phyloP scores from a whole-genome alignment of 1,284 basidiomycete genomes.

The Papiliotrema terrestris region DNA sequence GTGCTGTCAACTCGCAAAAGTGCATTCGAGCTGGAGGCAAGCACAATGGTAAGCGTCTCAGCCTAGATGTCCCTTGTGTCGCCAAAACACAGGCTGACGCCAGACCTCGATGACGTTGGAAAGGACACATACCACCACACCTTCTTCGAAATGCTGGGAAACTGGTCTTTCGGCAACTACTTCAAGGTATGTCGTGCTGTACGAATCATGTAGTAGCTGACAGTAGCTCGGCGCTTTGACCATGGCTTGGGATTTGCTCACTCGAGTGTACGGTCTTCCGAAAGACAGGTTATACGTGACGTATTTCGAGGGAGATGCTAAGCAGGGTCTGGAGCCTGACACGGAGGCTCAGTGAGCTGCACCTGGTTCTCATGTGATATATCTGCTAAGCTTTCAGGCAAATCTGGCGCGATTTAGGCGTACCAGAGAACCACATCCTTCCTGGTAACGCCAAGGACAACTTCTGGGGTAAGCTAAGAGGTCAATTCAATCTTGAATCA shows the following conservation, averaged over 20 bases:
- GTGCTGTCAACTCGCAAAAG: constrained; percentile 94
- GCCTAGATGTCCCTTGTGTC: neutral
- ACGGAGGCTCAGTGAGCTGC: constrained; percentile 62
- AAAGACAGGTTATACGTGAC: constrained; percentile 93
- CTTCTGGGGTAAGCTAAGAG: constrained; percentile 97
- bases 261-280: constrained; percentile 76
- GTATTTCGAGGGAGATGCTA: constrained; percentile 91
- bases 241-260: constrained; percentile 93
- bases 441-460: constrained; percentile 96
- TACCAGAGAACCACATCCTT: constrained; percentile 83
- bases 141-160: constrained; percentile 99
- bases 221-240: constrained; percentile 80
- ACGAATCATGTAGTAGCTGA: constrained; percentile 5
- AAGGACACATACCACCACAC: constrained; percentile 81
- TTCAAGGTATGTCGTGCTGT: constrained; percentile 69
- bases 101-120: constrained; percentile 96
- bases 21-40: constrained; percentile 98
- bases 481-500: no score
- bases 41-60: constrained; percentile 73
- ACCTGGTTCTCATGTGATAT: neutral
- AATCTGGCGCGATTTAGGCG: constrained; percentile 81
- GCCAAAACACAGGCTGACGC: neutral
- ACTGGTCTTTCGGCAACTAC: constrained; percentile 99
- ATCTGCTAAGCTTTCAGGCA: constrained; percentile 50
- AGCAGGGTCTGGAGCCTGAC: constrained; percentile 84